A percentile compares a stretch with the other conserved stretches of the same genome.
These are phyloP conservation scores for Diaporthe citri DNA, from an alignment of 2,329 filamentous ascomycete species.

Conservation along the genomic window DNA sequence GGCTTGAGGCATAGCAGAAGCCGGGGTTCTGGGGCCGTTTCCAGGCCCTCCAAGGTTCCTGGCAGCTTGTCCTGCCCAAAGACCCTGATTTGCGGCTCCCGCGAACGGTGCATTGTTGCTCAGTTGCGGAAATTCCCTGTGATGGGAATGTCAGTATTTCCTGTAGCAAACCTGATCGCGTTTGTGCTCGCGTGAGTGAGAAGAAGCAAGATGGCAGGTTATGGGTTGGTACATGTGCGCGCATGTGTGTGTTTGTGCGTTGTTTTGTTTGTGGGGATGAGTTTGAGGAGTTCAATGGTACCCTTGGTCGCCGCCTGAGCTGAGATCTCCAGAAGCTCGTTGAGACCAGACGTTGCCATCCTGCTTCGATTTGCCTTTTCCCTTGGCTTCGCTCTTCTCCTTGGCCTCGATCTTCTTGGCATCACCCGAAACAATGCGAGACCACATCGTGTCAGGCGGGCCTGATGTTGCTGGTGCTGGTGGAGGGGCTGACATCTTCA, in stretches of 20 bases:
- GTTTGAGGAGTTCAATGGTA: slow-evolving; percentile 36
- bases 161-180: not conserved
- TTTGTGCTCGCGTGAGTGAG: not conserved
- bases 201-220: not conserved
- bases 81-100: slow-evolving; percentile 61
- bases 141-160: slow-evolving; percentile 44
- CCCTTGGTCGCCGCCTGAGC: slow-evolving; percentile 31
- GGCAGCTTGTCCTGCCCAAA: slow-evolving; percentile 67
- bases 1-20: slow-evolving; percentile 62
- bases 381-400: not conserved
- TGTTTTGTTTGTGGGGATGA: not conserved
- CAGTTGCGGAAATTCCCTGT: slow-evolving; percentile 75
- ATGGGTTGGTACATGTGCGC: not conserved
- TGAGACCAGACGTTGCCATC: not conserved
- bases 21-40: slow-evolving; percentile 61
- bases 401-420: not conserved
- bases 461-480: not conserved
- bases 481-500: slow-evolving; percentile 5
- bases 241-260: not conserved
- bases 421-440: slow-evolving; percentile 30
- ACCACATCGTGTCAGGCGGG: slow-evolving; percentile 28
- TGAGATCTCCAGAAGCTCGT: not conserved
- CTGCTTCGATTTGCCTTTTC: not conserved
- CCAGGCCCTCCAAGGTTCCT: slow-evolving; percentile 61
- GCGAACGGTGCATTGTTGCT: slow-evolving; percentile 65